Percentiles rank a stretch among this genome's conserved stretches.
These are phyloP conservation scores for Dendrobium officinale DNA, from an alignment of 106 monocot species.

Conservation along the genomic window DNA sequence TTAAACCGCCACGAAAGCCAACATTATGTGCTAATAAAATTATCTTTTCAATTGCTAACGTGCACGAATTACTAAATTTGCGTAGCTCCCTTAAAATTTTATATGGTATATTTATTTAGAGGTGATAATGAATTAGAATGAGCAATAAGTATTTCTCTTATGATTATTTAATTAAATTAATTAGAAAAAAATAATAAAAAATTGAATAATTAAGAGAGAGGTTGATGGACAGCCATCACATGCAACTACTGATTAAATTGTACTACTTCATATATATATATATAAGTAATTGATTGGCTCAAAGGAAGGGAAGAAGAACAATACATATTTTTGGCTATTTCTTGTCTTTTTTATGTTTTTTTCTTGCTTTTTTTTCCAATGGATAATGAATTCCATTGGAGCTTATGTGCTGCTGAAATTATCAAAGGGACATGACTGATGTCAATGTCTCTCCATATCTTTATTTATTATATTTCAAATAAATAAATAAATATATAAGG, in stretches of 20 bases:
- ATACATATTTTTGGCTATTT: constrained; percentile 4
- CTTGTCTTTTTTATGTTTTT: constrained; percentile 4
- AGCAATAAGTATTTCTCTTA: too few species aligned
- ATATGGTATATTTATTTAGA: too few species aligned
- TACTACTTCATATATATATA: neutral
- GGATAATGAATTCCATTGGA: neutral
- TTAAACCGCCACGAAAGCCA: too few species aligned
- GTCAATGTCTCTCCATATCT: neutral
- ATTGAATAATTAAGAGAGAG: neutral
- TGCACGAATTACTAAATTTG: too few species aligned
- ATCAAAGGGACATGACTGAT: constrained; percentile 5
- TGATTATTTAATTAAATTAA: too few species aligned
- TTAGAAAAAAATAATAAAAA: too few species aligned
- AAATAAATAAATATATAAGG: neutral
- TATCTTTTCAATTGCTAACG: too few species aligned
- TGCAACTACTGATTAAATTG: constrained; percentile 1
- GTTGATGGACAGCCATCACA: constrained; percentile 2
- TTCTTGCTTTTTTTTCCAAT: neutral
- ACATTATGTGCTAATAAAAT: too few species aligned
- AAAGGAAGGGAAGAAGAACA: neutral
- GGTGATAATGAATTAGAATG: too few species aligned
- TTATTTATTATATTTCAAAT: neutral
- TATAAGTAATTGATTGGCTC: neutral
- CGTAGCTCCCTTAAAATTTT: too few species aligned
- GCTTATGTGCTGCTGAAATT: neutral